Evolutionary conservation across 441 rosid genomes (phyloP), one percentile per base, ranked within the genome.

Genomic region (Pelargonium citronellum): DNA sequence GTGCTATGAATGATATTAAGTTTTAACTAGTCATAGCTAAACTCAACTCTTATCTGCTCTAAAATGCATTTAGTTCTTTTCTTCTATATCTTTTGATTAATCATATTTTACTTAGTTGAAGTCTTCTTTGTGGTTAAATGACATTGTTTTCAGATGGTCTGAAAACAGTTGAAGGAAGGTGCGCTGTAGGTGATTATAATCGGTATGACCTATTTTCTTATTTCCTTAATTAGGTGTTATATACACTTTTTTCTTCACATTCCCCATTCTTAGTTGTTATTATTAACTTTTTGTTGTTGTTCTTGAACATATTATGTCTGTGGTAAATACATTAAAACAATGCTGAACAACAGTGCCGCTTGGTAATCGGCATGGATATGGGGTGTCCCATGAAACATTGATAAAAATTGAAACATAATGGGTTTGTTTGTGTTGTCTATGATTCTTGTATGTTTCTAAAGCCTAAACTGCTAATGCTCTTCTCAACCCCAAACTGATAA

Each of bases 121-220:
- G 27, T 7, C 34, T 17, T 17, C 9, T 19, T 2, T 60, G 30
- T 17, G 4, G 34, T 60, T 7, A 1, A 16, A 22, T 60, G 64
- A 60, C 12, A 15, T 51, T 60, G 22, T 19, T 19, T 60, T 13
- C 34, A 60, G 64, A 60, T 17, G 34, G 64, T 1, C n/a, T 60
- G 16, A 60, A 60, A 60, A 60, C 64, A 19, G 34, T 64, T 74
- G 69, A 60, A 55, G 41, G 43, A 44, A 24, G 69, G 20, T 41
- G 46, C 72, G 84, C 87, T 43, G 67, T 71, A 68, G 86, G 88
- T 57, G 84, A 84, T 70, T 84, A 86, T 73, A 80, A 73, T 69
- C 57, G 87, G 88, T 86, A 69, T n/a, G 70, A 0, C 67, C 41
- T 49, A 53, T 27, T 19, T 57, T 57, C 60, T 10, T 5, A 43